Evolutionary conservation across 2,329 filamentous ascomycete species (phyloP).

Genomic region (Camptophora hylomeconis): DNA sequence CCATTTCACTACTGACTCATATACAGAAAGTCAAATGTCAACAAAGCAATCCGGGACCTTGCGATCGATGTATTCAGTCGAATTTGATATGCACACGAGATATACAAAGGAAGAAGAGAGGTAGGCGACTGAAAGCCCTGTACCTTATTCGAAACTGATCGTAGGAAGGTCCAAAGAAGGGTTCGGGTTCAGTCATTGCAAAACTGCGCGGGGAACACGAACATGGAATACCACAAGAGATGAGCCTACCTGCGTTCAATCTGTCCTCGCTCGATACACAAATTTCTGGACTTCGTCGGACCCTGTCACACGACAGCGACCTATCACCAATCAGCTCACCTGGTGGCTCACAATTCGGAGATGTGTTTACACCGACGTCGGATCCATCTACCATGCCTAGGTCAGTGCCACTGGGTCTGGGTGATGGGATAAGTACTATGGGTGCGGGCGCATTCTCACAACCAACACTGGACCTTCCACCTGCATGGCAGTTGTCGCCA

Average conservation of each 20-base stretch:
- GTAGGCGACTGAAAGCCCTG: background rate
- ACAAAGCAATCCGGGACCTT: constrained; percentile 12
- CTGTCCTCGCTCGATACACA: constrained; percentile 13
- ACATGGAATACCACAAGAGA: constrained; percentile 9
- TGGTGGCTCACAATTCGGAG: constrained; percentile 10
- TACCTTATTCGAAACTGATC: constrained; percentile 1
- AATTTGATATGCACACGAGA: constrained; percentile 15
- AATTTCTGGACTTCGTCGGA: constrained; percentile 10
- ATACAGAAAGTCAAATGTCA: constrained; percentile 6
- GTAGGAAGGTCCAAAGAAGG: constrained; percentile 15
- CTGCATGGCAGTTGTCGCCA: constrained; percentile 16
- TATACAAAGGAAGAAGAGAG: constrained; percentile 16
- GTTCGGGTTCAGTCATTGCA: constrained; percentile 18
- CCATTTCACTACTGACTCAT: constrained; percentile 1
- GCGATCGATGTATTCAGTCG: constrained; percentile 14
- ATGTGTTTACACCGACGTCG: constrained; percentile 7
- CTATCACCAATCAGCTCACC: constrained; percentile 14
- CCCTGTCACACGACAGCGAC: constrained; percentile 11
- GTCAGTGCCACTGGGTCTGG: constrained; percentile 13
- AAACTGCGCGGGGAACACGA: constrained; percentile 16
- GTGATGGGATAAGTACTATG: constrained; percentile 10
- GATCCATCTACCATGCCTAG: constrained; percentile 11
- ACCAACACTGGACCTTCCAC: constrained; percentile 14
- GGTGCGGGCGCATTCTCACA: constrained; percentile 14
- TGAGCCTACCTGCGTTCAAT: constrained; percentile 15